Evolutionary conservation across 2,329 filamentous ascomycete species (phyloP).

Genomic region (Aspergillus japonicus): DNA sequence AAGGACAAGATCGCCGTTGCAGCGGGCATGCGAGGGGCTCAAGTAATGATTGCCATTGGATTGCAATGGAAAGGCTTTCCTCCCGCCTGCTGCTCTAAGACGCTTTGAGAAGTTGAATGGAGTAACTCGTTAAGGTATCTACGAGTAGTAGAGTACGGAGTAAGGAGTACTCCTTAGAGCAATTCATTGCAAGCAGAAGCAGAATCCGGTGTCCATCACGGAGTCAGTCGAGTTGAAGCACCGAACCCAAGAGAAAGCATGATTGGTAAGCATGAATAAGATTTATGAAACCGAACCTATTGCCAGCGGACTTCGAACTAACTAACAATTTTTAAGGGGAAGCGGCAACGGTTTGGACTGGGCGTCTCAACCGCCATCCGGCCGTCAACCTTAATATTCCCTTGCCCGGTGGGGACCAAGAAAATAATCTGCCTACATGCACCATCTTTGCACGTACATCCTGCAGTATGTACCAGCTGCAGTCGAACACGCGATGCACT

Average conservation of each 20-base stretch:
- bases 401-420: neutral
- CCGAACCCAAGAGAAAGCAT: neutral
- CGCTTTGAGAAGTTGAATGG: neutral
- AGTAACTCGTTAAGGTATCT: neutral
- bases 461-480: neutral
- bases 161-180: neutral
- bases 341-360: neutral
- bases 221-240: too few relatives aligned
- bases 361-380: neutral
- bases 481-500: neutral
- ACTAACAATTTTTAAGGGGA: neutral
- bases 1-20: neutral
- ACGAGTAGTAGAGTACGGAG: too few relatives aligned
- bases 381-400: neutral
- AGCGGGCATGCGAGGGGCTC: slow-evolving; percentile 1
- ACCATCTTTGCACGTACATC: neutral
- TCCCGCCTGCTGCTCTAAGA: neutral
- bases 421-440: too few relatives aligned
- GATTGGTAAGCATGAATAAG: neutral
- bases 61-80: neutral
- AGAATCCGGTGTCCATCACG: neutral
- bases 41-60: slow-evolving; percentile 6
- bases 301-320: too few relatives aligned
- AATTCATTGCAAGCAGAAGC: neutral
- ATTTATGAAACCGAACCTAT: too few relatives aligned